Base-by-base conservation (phyloP, 2,329 filamentous ascomycete genomes). In the Hypoxylon sp. region DNA sequence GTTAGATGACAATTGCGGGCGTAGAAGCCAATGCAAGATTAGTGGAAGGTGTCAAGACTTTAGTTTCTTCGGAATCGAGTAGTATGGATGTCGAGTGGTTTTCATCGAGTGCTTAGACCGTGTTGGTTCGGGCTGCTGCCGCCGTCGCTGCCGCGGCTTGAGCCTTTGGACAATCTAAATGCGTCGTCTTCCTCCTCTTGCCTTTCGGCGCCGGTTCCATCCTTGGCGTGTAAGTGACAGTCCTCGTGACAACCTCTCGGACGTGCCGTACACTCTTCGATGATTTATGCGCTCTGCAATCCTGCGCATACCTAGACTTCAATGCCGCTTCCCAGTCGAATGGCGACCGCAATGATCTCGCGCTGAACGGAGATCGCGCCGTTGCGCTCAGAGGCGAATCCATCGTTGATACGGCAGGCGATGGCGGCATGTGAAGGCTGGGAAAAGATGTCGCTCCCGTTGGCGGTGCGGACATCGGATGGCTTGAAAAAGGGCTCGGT, bases 241-340 rank as follows among this genome's bases (percentile, higher is more conserved):
- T 97, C 71, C 93, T 87, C n/a, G 94, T 97, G 55, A 97, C 92
- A 3, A 97, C 93, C 78, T 97, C 93, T 57, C 93, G 85, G 62
- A 97, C 93, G 75, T 91, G 85, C 64, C 89, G 87, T 60, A 89
- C 83, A 72, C 84, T 89, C 30, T 89, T 88, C 40, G 86, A 82
- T 14, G 84, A 75, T 75, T 87, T 86, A 68, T 84, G 85, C 80
- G 55, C 80, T 72, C 75, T 82, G 76, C 82, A 82, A 74, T 82
- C 78, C 56, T 91, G 90, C 64, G 87, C 84, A 72, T 88, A 89
- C 53, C 87, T 84, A 46, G 85, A 84, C 79, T 91, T 92, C 72
- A 89, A 84, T 6, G 90, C 90, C 4, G 88, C 80, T 63, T 91
- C 90, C 92, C 91, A 94, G 76, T 96, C 92, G 67, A 91, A 92